A percentile compares a stretch with the other conserved stretches of the same genome.
Evolutionary conservation across 108 stramenopile genomes (phyloP).

Genomic region (Nitzschia inconspicua): DNA sequence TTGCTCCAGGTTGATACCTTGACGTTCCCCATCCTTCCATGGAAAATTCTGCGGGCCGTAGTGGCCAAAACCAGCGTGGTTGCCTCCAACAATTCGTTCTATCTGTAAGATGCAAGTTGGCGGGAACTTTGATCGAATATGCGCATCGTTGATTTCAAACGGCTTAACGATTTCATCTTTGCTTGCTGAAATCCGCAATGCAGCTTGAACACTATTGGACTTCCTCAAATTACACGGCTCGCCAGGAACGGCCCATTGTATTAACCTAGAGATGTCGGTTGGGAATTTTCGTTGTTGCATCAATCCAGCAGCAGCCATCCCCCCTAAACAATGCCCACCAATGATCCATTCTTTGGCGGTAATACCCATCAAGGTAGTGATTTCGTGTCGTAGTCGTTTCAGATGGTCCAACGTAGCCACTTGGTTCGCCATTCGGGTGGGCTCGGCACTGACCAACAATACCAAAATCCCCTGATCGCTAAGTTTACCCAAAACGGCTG

Average conservation of each 20-base stretch:
- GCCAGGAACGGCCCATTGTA: background rate
- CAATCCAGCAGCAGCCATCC: constrained; percentile 1
- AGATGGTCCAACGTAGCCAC: constrained; percentile 31
- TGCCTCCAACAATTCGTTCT: constrained; percentile 24
- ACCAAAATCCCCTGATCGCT: constrained; percentile 56
- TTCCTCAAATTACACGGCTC: background rate
- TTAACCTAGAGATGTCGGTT: background rate
- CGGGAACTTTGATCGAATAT: background rate
- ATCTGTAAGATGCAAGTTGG: background rate
- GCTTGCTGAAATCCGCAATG: background rate
- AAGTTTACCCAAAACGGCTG: constrained; percentile 42
- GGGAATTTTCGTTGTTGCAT: background rate
- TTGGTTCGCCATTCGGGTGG: constrained; percentile 25
- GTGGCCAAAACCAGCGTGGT: constrained; percentile 37
- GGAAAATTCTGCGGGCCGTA: constrained; percentile 30
- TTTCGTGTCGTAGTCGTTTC: constrained; percentile 24
- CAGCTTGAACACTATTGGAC: background rate
- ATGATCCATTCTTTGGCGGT: constrained; percentile 47
- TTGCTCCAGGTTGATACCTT: constrained; percentile 20
- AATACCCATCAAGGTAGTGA: constrained; percentile 15
- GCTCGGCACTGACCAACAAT: constrained; percentile 42
- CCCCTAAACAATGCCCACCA: constrained; percentile 61
- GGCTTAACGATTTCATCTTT: background rate
- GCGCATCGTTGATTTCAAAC: background rate
- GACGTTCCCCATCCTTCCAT: constrained; percentile 15